These are phyloP conservation scores for Ophiostoma montium DNA, from an alignment of 2,329 filamentous ascomycete species.

Conservation along the genomic window DNA sequence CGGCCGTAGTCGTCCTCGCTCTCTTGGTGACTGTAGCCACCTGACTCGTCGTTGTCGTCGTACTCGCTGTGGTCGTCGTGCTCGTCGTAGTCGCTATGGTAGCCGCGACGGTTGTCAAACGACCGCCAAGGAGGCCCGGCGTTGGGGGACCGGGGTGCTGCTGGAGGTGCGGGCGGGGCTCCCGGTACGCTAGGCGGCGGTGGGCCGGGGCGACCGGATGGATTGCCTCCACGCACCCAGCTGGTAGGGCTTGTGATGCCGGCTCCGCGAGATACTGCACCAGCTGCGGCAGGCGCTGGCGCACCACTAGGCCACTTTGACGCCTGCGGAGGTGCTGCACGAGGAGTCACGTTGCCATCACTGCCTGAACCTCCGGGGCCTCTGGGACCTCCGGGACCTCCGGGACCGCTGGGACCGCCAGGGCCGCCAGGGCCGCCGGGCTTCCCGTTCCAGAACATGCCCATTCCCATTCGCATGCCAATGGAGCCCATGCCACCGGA, in stretches of 20 bases:
- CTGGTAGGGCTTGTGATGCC: not conserved
- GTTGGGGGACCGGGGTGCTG: not conserved
- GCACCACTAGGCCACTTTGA: not conserved
- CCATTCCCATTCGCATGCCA: not conserved
- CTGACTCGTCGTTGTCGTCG: not conserved
- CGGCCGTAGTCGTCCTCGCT: not conserved
- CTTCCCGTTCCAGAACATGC: not conserved
- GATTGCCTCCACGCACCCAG: not conserved
- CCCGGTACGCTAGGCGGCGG: not conserved
- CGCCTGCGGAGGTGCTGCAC: not conserved
- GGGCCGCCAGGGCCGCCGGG: too few species aligned
- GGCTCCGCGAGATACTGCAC: not conserved
- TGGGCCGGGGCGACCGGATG: not conserved
- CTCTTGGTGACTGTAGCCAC: not conserved
- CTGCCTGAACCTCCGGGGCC: not conserved
- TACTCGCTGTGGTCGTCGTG: not conserved
- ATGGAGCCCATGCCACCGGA: not conserved
- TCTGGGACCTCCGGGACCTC: too few species aligned
- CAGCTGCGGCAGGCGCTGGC: not conserved
- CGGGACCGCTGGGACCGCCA: too few species aligned
- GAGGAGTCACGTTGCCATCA: not conserved
- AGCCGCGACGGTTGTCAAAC: not conserved
- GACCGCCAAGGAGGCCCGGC: not conserved
- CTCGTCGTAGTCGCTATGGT: conserved; percentile 1
- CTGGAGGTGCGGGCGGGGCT: not conserved